Percentiles rank a stretch among this genome's conserved stretches.
These are phyloP conservation scores for Diversispora epigaea DNA, from an alignment of 192 early-diverging fungal species.

Conservation along the genomic window DNA sequence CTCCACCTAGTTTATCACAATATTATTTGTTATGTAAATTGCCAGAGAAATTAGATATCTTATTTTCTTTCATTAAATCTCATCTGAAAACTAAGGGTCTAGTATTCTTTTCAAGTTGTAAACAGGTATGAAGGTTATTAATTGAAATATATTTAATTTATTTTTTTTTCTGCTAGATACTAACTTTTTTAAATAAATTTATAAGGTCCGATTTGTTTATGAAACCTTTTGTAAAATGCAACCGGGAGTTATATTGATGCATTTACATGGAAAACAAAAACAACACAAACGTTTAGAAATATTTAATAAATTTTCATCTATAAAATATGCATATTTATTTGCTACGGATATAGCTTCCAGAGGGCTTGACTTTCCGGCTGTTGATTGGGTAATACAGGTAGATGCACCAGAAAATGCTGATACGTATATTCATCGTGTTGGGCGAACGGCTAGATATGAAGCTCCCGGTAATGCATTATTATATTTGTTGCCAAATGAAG, in stretches of 20 bases:
- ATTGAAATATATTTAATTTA: neutral
- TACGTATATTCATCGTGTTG: conserved; percentile 98
- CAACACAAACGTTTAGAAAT: conserved; percentile 92
- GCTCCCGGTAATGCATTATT: conserved; percentile 83
- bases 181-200: conserved; percentile 28
- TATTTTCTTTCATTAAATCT: conserved; percentile 94
- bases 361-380: conserved; percentile 96
- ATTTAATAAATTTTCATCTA: conserved; percentile 84
- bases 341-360: conserved; percentile 95
- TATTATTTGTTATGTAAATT: conserved; percentile 83
- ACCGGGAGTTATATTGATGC: conserved; percentile 86
- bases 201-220: conserved; percentile 75
- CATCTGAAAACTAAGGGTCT: conserved; percentile 87
- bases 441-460: conserved; percentile 94
- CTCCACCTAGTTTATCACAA: conserved; percentile 81
- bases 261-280: conserved; percentile 97
- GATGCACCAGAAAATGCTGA: conserved; percentile 96
- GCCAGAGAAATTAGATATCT: conserved; percentile 89
- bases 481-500: conserved; percentile 87
- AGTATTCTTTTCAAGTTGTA: conserved; percentile 94
- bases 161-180: conserved; percentile 7
- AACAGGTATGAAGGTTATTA: conserved; percentile 62
- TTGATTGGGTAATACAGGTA: conserved; percentile 98
- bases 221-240: conserved; percentile 96
- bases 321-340: conserved; percentile 77